These are phyloP conservation scores for Gonapodya sp. DNA, from an alignment of 192 early-diverging fungal genomes.

Conservation along the genomic window DNA sequence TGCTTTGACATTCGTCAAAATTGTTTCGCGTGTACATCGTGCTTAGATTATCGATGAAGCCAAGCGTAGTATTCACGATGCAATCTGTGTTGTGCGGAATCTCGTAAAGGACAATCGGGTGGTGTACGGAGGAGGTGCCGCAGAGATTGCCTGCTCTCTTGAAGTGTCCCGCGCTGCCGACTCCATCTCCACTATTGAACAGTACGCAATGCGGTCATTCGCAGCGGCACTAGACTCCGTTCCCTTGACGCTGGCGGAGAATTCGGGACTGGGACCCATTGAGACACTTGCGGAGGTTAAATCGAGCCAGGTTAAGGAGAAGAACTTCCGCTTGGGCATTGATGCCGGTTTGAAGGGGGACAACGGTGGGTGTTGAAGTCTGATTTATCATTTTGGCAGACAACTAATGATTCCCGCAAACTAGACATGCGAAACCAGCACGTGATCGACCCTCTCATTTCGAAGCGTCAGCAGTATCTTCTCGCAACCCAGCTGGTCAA, in stretches of 20 bases:
- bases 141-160: slow-evolving; percentile 92
- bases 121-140: slow-evolving; percentile 98
- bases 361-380: slow-evolving; percentile 43
- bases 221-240: slow-evolving; percentile 91
- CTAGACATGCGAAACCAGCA: slow-evolving; percentile 92
- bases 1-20: not conserved
- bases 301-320: slow-evolving; percentile 79
- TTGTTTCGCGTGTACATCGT: not conserved
- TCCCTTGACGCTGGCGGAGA: slow-evolving; percentile 88
- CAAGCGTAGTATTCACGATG: slow-evolving; percentile 94
- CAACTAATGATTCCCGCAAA: slow-evolving; percentile 10
- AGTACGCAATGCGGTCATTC: slow-evolving; percentile 99
- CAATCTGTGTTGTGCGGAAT: slow-evolving; percentile 98
- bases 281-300: slow-evolving; percentile 94
- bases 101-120: slow-evolving; percentile 94
- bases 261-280: slow-evolving; percentile 93
- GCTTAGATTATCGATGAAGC: slow-evolving; percentile 92
- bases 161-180: slow-evolving; percentile 89
- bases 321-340: slow-evolving; percentile 81
- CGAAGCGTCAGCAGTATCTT: slow-evolving; percentile 96
- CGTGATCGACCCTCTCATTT: slow-evolving; percentile 98
- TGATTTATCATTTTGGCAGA: slow-evolving; percentile 14
- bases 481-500: slow-evolving; percentile 98
- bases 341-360: slow-evolving; percentile 90
- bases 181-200: slow-evolving; percentile 82